Evolutionary conservation across 192 early-diverging fungal species (phyloP).

Genomic region (Anaeromyces robustus): DNA sequence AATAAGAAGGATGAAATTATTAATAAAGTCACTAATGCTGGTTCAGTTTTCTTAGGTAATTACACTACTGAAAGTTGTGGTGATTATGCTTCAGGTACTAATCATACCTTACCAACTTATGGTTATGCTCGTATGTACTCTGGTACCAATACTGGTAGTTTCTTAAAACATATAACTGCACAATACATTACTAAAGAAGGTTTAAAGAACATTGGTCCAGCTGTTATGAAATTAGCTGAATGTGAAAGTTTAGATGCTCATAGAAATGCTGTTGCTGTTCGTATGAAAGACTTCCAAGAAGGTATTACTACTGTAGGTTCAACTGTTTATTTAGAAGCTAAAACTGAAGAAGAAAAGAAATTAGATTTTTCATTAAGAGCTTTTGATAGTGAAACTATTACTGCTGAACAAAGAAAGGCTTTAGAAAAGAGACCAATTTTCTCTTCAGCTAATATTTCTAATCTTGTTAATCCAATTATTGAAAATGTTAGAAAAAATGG

Average conservation of each 20-base stretch:
- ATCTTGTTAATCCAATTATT: conserved; percentile 80
- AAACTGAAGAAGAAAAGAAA: not conserved
- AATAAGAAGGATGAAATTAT: conserved; percentile 24
- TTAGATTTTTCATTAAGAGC: conserved; percentile 1
- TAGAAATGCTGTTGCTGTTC: conserved; percentile 87
- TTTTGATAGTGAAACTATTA: not conserved
- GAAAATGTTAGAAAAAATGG: conserved; percentile 64
- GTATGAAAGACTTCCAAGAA: conserved; percentile 30
- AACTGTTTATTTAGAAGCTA: too few relatives aligned
- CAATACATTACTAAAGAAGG: conserved; percentile 83
- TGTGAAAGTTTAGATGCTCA: conserved; percentile 95
- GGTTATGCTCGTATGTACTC: conserved; percentile 97
- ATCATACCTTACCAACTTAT: conserved; percentile 98
- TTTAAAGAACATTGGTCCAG: conserved; percentile 58
- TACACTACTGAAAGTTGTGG: conserved; percentile 96
- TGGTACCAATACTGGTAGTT: conserved; percentile 89
- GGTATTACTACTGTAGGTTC: too few relatives aligned
- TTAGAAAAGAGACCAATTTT: conserved; percentile 84
- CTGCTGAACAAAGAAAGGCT: conserved; percentile 5
- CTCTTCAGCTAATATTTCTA: conserved; percentile 74
- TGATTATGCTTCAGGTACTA: conserved; percentile 98
- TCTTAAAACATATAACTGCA: conserved; percentile 93
- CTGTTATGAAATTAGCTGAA: conserved; percentile 88
- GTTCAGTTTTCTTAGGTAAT: conserved; percentile 90
- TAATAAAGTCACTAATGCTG: conserved; percentile 65